A percentile compares a stretch with the other conserved stretches of the same genome.
These are phyloP conservation scores for Lepidium sativum DNA, from an alignment of 345 rosid species.

Conservation along the genomic window DNA sequence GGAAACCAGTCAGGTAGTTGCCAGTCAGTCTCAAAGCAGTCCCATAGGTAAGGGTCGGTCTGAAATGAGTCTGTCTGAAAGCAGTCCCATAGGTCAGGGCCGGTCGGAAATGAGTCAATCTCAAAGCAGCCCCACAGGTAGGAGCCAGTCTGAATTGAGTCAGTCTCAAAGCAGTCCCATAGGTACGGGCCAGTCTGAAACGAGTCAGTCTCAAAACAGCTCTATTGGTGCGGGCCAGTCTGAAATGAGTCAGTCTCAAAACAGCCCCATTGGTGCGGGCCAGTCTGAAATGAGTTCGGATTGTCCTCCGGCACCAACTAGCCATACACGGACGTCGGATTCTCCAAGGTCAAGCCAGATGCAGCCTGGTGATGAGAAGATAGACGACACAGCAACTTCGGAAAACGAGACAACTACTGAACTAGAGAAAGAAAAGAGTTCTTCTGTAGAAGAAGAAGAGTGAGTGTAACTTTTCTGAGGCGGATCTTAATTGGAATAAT, in stretches of 20 bases:
- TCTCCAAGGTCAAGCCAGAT: slow-evolving; percentile 40
- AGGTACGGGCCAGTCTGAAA: background rate
- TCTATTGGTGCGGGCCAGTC: background rate
- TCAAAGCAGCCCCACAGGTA: no score
- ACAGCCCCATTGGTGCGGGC: no score
- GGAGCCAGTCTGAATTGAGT: no score
- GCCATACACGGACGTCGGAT: slow-evolving; percentile 17
- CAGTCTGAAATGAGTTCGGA: slow-evolving; percentile 1
- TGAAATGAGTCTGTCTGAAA: no score
- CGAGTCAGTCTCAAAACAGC: background rate
- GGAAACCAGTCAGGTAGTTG: slow-evolving; percentile 18
- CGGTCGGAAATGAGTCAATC: no score
- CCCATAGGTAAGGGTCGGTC: background rate
- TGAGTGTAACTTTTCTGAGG: slow-evolving; percentile 25
- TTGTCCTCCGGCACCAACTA: slow-evolving; percentile 11
- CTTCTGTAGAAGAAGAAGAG: slow-evolving; percentile 38
- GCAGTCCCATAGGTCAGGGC: no score
- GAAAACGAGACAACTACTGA: slow-evolving; percentile 33
- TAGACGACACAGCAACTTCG: slow-evolving; percentile 45
- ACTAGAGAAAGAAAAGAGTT: slow-evolving; percentile 47
- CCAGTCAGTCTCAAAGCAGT: slow-evolving; percentile 18
- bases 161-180: no score
- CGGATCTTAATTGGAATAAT: background rate
- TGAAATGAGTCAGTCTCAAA: background rate
- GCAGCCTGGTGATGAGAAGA: slow-evolving; percentile 40